Evolutionary conservation across 225 moss, liverwort and hornwort species (phyloP).

Genomic region (Pleurozium schreberi): DNA sequence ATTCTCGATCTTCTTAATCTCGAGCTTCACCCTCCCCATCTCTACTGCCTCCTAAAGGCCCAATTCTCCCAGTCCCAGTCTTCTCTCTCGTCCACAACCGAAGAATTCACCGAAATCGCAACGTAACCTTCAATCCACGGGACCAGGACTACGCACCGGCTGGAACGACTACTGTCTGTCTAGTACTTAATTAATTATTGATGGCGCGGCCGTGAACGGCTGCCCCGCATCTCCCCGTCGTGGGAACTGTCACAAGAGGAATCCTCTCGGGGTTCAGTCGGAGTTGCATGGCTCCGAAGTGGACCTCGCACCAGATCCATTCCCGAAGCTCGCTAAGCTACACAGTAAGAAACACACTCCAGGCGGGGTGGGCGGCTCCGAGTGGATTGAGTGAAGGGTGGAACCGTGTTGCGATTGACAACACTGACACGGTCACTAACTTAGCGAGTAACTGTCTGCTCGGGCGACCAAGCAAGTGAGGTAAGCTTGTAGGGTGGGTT

Average conservation of each 20-base stretch:
- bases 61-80: not conserved
- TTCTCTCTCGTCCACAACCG: not conserved
- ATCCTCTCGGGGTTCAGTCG: not conserved
- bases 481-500: not conserved
- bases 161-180: not conserved
- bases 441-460: not conserved
- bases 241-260: not conserved
- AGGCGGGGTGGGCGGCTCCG: not conserved
- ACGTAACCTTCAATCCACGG: not conserved
- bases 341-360: not conserved
- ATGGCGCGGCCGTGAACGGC: not conserved
- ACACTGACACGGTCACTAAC: not conserved
- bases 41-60: not conserved
- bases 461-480: not conserved
- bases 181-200: not conserved
- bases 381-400: not conserved
- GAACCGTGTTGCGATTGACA: not conserved
- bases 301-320: not conserved
- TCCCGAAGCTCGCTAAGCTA: not conserved
- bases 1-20: constrained; percentile 60
- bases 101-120: not conserved
- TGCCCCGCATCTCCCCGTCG: not conserved
- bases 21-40: constrained; percentile 48
- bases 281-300: not conserved
- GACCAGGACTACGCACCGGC: not conserved